Percentiles rank a stretch among this genome's conserved stretches.
Conservation (phyloP, 805 yeast genomes). For the Cyberlindnera petersonii region DNA sequence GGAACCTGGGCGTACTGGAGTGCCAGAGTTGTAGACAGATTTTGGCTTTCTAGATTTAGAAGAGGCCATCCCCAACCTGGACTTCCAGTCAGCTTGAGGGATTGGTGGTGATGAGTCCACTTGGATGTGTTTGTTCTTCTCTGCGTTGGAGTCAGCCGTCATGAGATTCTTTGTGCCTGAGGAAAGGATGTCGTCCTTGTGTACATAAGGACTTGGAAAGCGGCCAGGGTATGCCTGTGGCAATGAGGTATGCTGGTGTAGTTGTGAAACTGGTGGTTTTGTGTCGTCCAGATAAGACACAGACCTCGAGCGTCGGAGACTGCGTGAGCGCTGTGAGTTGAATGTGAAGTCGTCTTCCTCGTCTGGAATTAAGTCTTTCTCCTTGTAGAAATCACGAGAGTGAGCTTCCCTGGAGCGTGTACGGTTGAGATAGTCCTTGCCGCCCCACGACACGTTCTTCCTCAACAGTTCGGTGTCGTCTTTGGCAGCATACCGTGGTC, state of each 20-base stretch:
- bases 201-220: conserved; percentile 22
- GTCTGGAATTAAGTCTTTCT: conserved; percentile 22
- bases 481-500: neutral
- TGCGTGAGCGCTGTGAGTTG: conserved; percentile 3
- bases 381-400: conserved; percentile 11
- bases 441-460: conserved; percentile 17
- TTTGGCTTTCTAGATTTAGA: neutral
- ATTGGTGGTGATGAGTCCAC: conserved; percentile 11
- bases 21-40: neutral
- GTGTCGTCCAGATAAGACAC: conserved; percentile 6
- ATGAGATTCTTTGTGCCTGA: conserved; percentile 20
- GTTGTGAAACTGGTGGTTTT: neutral
- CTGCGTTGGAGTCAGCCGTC: conserved; percentile 21
- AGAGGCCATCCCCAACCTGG: conserved; percentile 3
- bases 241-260: conserved; percentile 4
- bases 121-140: conserved; percentile 10
- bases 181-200: conserved; percentile 16
- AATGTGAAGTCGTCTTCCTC: conserved; percentile 9
- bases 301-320: conserved; percentile 11
- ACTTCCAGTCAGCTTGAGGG: conserved; percentile 5
- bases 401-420: neutral
- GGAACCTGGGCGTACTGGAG: neutral
- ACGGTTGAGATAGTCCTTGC: conserved; percentile 5
- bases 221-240: conserved; percentile 26
- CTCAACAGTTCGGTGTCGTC: conserved; percentile 5